phyloP scores from a whole-genome alignment of 2,329 filamentous ascomycete genomes.

The Salinomyces thailandicus region DNA sequence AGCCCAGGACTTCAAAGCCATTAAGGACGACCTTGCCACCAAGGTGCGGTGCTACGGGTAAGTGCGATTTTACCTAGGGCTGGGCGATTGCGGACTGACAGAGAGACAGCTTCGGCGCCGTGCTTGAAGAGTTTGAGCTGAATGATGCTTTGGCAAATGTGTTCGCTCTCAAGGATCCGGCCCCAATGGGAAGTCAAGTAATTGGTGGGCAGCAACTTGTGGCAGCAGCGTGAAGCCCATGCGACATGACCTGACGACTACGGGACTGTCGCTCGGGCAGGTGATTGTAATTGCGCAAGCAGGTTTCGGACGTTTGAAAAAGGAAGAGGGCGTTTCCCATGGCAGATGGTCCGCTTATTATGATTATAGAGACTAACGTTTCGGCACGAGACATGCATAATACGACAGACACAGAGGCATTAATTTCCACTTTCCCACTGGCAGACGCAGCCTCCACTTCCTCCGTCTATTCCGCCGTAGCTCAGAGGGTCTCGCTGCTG shows the following conservation, averaged over 20 bases:
- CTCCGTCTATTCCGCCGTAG: conserved; percentile 46
- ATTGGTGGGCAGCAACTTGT: neutral
- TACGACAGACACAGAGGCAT: no score
- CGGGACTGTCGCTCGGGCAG: no score
- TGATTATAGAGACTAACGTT: no score
- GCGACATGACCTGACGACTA: neutral
- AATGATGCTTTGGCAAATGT: conserved; percentile 66
- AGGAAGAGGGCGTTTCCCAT: no score
- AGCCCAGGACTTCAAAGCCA: conserved; percentile 55
- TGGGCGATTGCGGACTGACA: no score
- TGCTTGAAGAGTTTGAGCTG: conserved; percentile 63
- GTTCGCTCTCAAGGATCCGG: conserved; percentile 45
- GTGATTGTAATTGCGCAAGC: no score
- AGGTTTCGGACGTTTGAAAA: no score
- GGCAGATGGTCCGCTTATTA: no score
- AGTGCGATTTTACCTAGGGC: conserved; percentile 28
- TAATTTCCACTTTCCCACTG: conserved; percentile 51
- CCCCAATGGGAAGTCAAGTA: neutral
- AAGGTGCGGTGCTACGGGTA: conserved; percentile 93
- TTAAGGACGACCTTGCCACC: conserved; percentile 62
- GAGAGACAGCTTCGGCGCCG: conserved; percentile 49
- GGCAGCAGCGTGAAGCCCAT: neutral
- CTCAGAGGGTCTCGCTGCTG: conserved; percentile 8
- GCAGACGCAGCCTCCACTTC: conserved; percentile 50
- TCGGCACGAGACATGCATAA: no score